phyloP scores from a whole-genome alignment of 2,329 filamentous ascomycete genomes.

The Ceratocystis variospora region DNA sequence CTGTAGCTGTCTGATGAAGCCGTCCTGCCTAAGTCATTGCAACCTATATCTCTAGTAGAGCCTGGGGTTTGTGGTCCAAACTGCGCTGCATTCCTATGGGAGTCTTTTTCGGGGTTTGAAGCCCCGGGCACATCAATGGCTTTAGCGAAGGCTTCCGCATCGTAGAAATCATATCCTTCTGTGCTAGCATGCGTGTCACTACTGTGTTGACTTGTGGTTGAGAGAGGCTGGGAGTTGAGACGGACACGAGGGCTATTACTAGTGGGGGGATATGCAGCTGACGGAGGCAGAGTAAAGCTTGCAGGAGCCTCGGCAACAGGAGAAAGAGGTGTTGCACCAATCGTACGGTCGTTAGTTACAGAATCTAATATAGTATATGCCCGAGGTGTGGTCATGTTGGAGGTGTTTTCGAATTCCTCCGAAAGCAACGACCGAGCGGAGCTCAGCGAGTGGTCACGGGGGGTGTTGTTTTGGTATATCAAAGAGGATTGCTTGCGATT shows the following conservation, averaged over 20 bases:
- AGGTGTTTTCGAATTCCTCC: constrained; percentile 48
- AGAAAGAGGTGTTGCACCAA: constrained; percentile 30
- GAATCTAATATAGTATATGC: constrained; percentile 37
- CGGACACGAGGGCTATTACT: constrained; percentile 31
- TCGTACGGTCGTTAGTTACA: constrained; percentile 20
- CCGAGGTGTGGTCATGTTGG: constrained; percentile 46
- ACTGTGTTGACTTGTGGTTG: constrained; percentile 38
- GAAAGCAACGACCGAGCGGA: constrained; percentile 35
- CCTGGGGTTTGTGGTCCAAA: constrained; percentile 10
- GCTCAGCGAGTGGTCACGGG: constrained; percentile 1
- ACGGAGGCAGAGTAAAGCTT: constrained; percentile 38
- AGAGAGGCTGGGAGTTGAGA: constrained; percentile 38
- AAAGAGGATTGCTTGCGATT: constrained; percentile 6
- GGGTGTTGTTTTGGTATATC: neutral
- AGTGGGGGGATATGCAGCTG: constrained; percentile 28
- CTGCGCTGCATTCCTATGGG: neutral
- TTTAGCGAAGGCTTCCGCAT: constrained; percentile 38
- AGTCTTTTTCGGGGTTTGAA: neutral
- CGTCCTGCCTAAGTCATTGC: constrained; percentile 4
- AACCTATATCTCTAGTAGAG: neutral
- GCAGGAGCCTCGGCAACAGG: constrained; percentile 36
- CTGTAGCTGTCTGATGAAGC: constrained; percentile 4
- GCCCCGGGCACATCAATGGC: constrained; percentile 39
- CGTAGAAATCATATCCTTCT: constrained; percentile 54
- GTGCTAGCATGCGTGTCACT: constrained; percentile 35